Conservation (phyloP, 2,329 filamentous ascomycete genomes). For the Coleophoma cylindrospora region DNA sequence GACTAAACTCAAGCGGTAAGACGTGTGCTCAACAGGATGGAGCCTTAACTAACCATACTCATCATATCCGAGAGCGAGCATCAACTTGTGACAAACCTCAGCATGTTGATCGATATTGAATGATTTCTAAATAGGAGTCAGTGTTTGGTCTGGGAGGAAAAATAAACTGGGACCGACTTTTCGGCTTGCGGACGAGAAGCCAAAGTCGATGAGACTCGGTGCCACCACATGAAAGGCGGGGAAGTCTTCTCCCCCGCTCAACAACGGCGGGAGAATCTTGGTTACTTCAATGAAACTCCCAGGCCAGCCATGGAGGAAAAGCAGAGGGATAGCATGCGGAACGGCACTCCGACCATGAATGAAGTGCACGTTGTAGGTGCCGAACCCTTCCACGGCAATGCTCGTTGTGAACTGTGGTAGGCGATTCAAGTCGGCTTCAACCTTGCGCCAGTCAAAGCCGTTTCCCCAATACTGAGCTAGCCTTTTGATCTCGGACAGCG, state of each 20-base stretch:
- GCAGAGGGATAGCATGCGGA: constrained; percentile 52
- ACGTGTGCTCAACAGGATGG: not conserved
- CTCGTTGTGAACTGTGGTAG: constrained; percentile 51
- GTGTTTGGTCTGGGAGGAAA: not conserved
- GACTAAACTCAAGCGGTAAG: constrained; percentile 17
- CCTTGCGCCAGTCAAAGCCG: constrained; percentile 58
- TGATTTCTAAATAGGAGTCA: constrained; percentile 36
- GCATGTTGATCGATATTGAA: constrained; percentile 57
- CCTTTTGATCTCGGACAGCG: constrained; percentile 19
- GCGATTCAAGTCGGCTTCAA: constrained; percentile 53
- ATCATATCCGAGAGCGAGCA: constrained; percentile 61
- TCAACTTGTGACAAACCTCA: constrained; percentile 60
- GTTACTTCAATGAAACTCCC: constrained; percentile 62
- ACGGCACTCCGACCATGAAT: constrained; percentile 49
- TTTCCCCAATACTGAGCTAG: constrained; percentile 31
- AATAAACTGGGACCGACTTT: constrained; percentile 7
- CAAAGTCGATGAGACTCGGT: constrained; percentile 48
- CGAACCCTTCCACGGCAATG: constrained; percentile 51
- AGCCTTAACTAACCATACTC: constrained; percentile 36
- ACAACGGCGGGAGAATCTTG: constrained; percentile 49
- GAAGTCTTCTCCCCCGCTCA: constrained; percentile 8
- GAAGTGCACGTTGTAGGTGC: constrained; percentile 55
- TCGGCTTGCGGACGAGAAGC: constrained; percentile 34
- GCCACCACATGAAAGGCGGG: constrained; percentile 35
- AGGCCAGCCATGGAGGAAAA: constrained; percentile 66